A percentile compares a stretch with the other conserved stretches of the same genome.
Conservation (phyloP, 2,329 filamentous ascomycete species). For the Calonectria henricotiae region DNA sequence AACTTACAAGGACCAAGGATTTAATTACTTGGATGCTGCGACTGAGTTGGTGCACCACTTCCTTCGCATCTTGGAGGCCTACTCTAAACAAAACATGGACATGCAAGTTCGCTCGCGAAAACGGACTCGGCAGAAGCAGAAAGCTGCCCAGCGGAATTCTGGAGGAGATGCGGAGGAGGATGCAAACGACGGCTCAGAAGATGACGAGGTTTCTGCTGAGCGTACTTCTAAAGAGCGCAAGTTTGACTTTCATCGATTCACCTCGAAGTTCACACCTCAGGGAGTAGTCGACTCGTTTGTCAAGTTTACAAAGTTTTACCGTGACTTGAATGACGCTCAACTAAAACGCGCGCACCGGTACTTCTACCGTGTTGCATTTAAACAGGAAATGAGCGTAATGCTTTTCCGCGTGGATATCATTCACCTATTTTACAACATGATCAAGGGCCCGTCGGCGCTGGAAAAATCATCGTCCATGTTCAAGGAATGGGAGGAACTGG, state of each 20-base stretch:
- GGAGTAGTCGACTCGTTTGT: constrained; percentile 92
- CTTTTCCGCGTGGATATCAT: constrained; percentile 94
- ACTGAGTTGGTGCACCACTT: constrained; percentile 95
- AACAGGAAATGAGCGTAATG: constrained; percentile 91
- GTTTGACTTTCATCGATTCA: constrained; percentile 92
- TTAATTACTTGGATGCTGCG: constrained; percentile 92
- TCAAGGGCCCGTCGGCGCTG: constrained; percentile 88
- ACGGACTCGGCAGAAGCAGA: constrained; percentile 81
- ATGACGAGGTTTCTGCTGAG: constrained; percentile 82
- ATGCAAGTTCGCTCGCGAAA: constrained; percentile 91
- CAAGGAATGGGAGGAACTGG: constrained; percentile 93
- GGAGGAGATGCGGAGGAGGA: constrained; percentile 68
- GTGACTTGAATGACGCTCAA: constrained; percentile 84
- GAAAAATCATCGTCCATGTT: constrained; percentile 78
- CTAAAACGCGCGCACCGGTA: constrained; percentile 94
- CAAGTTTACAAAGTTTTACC: constrained; percentile 84
- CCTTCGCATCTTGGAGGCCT: constrained; percentile 90
- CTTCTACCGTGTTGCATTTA: constrained; percentile 95
- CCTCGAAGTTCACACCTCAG: constrained; percentile 86
- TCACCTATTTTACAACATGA: constrained; percentile 89
- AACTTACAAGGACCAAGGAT: constrained; percentile 94
- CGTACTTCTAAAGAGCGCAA: constrained; percentile 85
- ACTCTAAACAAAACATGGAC: constrained; percentile 95
- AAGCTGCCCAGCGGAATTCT: constrained; percentile 65
- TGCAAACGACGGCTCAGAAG: constrained; percentile 78